These are phyloP conservation scores for Ascochyta lentis DNA, from an alignment of 2,329 filamentous ascomycete species.

Conservation along the genomic window DNA sequence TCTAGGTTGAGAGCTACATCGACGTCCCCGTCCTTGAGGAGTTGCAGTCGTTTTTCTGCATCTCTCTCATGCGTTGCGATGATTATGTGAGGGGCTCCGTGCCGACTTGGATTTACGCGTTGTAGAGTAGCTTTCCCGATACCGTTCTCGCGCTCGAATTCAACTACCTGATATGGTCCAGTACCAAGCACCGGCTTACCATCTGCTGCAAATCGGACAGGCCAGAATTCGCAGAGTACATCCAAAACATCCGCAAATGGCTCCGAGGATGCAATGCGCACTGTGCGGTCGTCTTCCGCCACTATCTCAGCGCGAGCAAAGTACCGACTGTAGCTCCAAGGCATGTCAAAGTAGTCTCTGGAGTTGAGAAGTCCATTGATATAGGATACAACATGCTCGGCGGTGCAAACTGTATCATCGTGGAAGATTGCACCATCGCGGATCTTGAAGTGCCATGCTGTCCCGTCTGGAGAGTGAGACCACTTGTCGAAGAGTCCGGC, in stretches of 20 bases:
- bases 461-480: background rate
- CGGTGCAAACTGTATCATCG: background rate
- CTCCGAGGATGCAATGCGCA: background rate
- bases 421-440: background rate
- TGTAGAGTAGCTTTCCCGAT: background rate
- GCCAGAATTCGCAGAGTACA: conserved; percentile 1
- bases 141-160: background rate
- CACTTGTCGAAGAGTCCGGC: background rate
- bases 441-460: background rate
- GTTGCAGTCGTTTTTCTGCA: background rate
- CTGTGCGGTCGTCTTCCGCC: background rate
- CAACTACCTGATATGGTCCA: background rate
- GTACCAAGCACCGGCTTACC: background rate
- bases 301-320: background rate
- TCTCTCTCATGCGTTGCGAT: background rate
- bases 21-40: background rate
- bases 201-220: background rate
- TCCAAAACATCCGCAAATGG: background rate
- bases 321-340: conserved; percentile 2
- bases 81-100: background rate
- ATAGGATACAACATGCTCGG: background rate
- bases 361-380: background rate
- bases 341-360: background rate
- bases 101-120: background rate
- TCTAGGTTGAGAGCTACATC: background rate